Conservation (phyloP, 139 green algal genomes). For the Asterochloris erici region DNA sequence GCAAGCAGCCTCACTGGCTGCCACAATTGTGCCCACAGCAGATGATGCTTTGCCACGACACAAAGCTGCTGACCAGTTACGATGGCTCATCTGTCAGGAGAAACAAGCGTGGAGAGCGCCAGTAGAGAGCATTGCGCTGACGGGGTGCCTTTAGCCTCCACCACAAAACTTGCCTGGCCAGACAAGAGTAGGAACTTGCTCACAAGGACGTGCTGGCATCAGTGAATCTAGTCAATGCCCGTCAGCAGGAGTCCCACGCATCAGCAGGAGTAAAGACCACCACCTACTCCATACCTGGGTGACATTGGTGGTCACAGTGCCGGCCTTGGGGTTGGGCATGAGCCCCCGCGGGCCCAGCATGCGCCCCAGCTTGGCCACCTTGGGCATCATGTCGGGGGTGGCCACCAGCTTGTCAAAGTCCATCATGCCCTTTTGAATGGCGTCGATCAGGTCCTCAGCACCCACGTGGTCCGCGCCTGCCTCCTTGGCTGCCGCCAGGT, state of each 20-base stretch:
- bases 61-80: no score
- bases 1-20: no score
- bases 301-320: constrained; percentile 98
- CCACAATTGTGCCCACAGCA: no score
- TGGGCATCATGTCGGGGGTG: constrained; percentile 99
- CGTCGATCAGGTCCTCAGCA: constrained; percentile 91
- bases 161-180: neutral
- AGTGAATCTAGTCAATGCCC: no score
- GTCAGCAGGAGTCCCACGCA: no score
- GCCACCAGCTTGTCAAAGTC: constrained; percentile 99
- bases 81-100: no score
- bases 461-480: constrained; percentile 91
- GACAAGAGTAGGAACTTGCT: neutral
- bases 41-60: no score
- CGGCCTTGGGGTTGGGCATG: constrained; percentile 99
- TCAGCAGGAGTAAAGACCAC: neutral
- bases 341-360: constrained; percentile 91
- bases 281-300: constrained; percentile 45
- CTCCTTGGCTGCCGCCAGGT: constrained; percentile 74
- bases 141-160: neutral
- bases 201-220: no score
- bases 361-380: constrained; percentile 96
- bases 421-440: constrained; percentile 93
- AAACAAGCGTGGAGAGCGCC: no score
- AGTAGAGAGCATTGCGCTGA: neutral